Evolutionary conservation across 805 yeast genomes (phyloP), one percentile per base, ranked within the genome.

Genomic region (Myxozyma udenii): DNA sequence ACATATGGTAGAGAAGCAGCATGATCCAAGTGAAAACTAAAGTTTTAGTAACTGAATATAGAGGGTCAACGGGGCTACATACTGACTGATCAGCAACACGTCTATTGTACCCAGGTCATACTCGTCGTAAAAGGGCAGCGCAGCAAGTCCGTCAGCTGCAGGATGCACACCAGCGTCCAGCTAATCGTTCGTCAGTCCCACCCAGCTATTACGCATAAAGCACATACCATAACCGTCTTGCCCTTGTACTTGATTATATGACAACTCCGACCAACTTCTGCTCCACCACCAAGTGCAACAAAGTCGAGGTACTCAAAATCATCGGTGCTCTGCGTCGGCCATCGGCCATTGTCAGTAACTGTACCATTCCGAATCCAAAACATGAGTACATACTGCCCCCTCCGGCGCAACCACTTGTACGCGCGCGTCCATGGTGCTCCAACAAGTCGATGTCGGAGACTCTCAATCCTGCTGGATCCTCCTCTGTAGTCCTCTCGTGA

Each of bases 151-250:
- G 28, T 85, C 77, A 56, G 82, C 80, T 0, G 96, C 98, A 1
- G 99, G 99, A 70, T 93, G 99, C 26, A 93, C 88, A 46, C 99
- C 99, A 1, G 98, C 96, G 70, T 93, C 99, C 45, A 93, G 68
- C 66, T 63, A 18, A 18, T 3, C 12, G 5, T 11, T 47, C 3
- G 24, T 14, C 33, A 46, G 19, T 33, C 3, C 4, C 52, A 36
- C 9, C 61, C 11, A 9, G n/a, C 4, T 16, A 18, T 12, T 14
- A 18, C 16, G 7, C 32, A 30, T 14, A 32, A 33, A n/a, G n/a
- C 7, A 24, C 46, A 22, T 51, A 61, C 62, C 98, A 93, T 93
- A 44, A 93, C 84, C 3, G 91, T 90, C 65, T 93, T 91, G 51
- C 95, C 96, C 66, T 88, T 89, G 70, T 85, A 93, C 61, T 86